Percentiles rank a stretch among this genome's conserved stretches.
Conservation (phyloP, 768 basidiomycete genomes). For the Naganishia antarctica region DNA sequence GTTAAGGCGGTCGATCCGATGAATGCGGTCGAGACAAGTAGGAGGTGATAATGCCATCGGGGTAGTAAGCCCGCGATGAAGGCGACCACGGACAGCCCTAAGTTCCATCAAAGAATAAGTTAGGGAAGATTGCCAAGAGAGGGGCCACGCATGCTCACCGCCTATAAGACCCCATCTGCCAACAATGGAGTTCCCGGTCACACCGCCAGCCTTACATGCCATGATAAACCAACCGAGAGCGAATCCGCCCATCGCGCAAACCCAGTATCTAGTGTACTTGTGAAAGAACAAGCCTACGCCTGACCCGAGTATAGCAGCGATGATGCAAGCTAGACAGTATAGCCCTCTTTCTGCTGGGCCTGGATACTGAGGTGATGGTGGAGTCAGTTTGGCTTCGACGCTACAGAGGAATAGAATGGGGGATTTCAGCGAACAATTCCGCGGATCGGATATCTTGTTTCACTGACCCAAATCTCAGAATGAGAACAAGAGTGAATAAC, state of each 20-base stretch:
- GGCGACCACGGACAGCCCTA: conserved; percentile 67
- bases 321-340: conserved; percentile 74
- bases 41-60: conserved; percentile 77
- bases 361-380: conserved; percentile 55
- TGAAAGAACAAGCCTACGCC: conserved; percentile 86
- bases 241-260: conserved; percentile 72
- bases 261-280: conserved; percentile 77
- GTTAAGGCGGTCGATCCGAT: conserved; percentile 88
- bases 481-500: conserved; percentile 78
- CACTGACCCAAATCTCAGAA: conserved; percentile 52
- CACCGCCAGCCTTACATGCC: conserved; percentile 72
- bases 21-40: conserved; percentile 74
- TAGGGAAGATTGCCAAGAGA: background rate
- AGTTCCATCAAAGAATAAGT: no score
- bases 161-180: conserved; percentile 86
- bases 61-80: conserved; percentile 81
- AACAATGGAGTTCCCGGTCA: conserved; percentile 65
- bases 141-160: conserved; percentile 52
- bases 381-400: conserved; percentile 62
- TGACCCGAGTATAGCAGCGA: conserved; percentile 79
- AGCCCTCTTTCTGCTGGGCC: conserved; percentile 79
- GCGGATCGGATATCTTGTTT: no score
- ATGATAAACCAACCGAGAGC: conserved; percentile 82
- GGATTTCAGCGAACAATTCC: no score
- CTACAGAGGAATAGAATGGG: conserved; percentile 55